A percentile compares a stretch with the other conserved stretches of the same genome.
Conservation (phyloP, 129 eudicot species). For the Ambrosia artemisiifolia region DNA sequence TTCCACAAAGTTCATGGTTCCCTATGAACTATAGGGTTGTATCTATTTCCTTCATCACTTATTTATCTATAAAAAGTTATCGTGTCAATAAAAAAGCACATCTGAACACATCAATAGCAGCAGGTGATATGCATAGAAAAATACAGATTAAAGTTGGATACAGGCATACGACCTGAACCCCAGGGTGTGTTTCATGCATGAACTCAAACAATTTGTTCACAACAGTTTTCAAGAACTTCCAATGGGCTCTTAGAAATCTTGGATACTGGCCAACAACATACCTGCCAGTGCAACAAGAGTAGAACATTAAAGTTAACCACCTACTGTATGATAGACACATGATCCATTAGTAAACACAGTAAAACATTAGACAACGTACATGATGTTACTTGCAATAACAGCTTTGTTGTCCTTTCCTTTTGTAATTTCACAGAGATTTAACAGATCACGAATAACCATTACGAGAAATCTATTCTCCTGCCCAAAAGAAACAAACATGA, state of each 20-base stretch:
- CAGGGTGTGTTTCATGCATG: conserved; percentile 99
- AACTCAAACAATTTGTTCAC: conserved; percentile 96
- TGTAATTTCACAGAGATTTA: conserved; percentile 90
- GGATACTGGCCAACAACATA: conserved; percentile 99
- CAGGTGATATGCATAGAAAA: conserved; percentile 8
- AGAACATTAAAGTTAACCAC: not conserved
- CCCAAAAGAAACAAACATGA: conserved; percentile 11
- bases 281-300: conserved; percentile 46
- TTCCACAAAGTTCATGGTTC: not conserved
- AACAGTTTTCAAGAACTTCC: conserved; percentile 99
- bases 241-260: conserved; percentile 91
- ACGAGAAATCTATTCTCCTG: conserved; percentile 98
- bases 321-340: not conserved
- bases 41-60: conserved; percentile 5
- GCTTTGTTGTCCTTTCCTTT: conserved; percentile 99
- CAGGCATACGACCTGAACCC: conserved; percentile 73
- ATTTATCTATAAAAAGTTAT: not conserved
- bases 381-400: conserved; percentile 97
- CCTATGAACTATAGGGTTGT: not conserved
- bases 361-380: conserved; percentile 45
- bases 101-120: not conserved
- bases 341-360: not conserved
- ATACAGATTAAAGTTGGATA: not conserved
- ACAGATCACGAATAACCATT: conserved; percentile 95
- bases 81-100: not conserved